phyloP scores from a whole-genome alignment of 2,329 filamentous ascomycete species.

The Alternaria panax region DNA sequence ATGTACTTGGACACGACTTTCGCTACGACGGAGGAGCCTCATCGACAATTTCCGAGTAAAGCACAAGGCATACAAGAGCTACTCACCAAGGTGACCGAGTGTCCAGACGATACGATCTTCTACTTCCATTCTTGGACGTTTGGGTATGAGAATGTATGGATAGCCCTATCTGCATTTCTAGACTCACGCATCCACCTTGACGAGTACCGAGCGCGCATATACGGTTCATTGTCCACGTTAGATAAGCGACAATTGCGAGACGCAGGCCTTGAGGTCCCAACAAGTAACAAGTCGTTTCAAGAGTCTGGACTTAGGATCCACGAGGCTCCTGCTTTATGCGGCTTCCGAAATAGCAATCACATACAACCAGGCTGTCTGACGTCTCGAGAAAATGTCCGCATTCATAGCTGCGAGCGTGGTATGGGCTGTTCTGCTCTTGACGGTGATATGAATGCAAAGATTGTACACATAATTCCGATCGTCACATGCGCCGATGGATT shows the following conservation, averaged over 20 bases:
- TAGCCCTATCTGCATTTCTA: conserved; percentile 76
- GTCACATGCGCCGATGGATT: conserved; percentile 70
- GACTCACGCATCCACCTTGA: conserved; percentile 81
- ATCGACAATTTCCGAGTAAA: conserved; percentile 67
- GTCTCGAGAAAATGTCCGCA: conserved; percentile 63
- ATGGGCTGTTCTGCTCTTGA: conserved; percentile 64
- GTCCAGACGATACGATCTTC: conserved; percentile 78
- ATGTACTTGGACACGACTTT: conserved; percentile 93
- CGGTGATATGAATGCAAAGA: conserved; percentile 54
- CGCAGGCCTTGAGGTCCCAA: conserved; percentile 49
- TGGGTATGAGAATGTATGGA: conserved; percentile 92
- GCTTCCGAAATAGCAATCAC: conserved; percentile 77
- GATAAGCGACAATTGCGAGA: conserved; percentile 31
- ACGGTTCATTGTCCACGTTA: conserved; percentile 62
- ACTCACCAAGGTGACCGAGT: conserved; percentile 69
- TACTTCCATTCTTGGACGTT: conserved; percentile 92
- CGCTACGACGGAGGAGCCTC: conserved; percentile 59
- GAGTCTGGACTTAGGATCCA: conserved; percentile 51
- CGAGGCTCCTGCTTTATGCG: conserved; percentile 73
- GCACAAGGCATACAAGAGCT: conserved; percentile 79
- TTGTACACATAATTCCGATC: conserved; percentile 81
- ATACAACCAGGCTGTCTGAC: conserved; percentile 76
- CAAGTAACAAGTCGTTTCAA: conserved; percentile 30
- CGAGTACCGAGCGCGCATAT: conserved; percentile 77
- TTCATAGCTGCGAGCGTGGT: conserved; percentile 88